phyloP scores from a whole-genome alignment of 2,329 filamentous ascomycete species.

The Penicillium sumatraense region DNA sequence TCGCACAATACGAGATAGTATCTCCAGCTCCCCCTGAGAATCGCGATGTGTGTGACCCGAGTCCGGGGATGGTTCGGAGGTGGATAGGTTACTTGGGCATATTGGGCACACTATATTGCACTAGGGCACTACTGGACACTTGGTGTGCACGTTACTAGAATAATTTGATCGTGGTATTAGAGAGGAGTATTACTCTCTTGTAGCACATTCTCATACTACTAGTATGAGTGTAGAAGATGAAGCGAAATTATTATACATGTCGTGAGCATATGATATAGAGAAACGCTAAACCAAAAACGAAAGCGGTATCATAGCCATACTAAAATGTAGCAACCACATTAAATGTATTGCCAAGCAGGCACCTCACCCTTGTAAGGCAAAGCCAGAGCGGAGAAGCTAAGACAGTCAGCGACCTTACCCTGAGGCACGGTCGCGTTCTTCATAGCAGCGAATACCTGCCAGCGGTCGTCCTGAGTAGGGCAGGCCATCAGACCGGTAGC shows the following conservation, averaged over 20 bases:
- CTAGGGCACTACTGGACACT: too few species aligned
- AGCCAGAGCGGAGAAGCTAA: constrained; percentile 46
- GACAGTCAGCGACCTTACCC: constrained; percentile 43
- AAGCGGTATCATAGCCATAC: neutral
- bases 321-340: constrained; percentile 15
- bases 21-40: too few species aligned
- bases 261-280: neutral
- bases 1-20: too few species aligned
- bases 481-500: constrained; percentile 51
- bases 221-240: neutral
- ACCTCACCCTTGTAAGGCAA: constrained; percentile 29
- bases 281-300: constrained; percentile 2
- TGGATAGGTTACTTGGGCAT: neutral
- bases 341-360: constrained; percentile 49
- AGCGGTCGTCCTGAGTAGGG: constrained; percentile 36
- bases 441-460: constrained; percentile 49
- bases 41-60: too few species aligned
- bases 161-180: too few species aligned
- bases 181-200: too few species aligned
- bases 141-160: too few species aligned
- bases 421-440: constrained; percentile 46
- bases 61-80: too few species aligned
- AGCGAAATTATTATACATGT: neutral
- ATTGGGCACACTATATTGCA: too few species aligned
- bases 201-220: too few species aligned